These are phyloP conservation scores for Aspergillus pseudoterreus DNA, from an alignment of 2,329 filamentous ascomycete genomes.

Conservation along the genomic window DNA sequence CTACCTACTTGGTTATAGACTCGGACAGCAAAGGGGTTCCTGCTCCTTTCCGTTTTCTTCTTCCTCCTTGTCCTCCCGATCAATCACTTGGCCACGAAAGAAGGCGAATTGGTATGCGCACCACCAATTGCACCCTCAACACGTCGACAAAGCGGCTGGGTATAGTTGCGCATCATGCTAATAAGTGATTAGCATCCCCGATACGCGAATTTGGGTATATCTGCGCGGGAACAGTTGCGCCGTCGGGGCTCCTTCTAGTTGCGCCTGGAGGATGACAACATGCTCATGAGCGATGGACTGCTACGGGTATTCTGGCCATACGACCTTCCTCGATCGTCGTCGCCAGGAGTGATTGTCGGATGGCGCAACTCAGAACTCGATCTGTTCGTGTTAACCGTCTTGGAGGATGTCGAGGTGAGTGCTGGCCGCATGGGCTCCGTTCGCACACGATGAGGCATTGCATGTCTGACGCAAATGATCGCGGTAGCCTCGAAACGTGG, in stretches of 20 bases:
- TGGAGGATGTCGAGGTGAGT: conserved; percentile 85
- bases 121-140: conserved; percentile 1
- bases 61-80: conserved; percentile 79
- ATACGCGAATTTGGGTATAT: conserved; percentile 73
- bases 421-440: not conserved
- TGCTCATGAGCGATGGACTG: conserved; percentile 71
- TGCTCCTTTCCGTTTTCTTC: conserved; percentile 78
- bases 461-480: conserved; percentile 1
- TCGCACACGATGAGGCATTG: not conserved
- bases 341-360: conserved; percentile 83
- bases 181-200: conserved; percentile 68
- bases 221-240: conserved; percentile 90
- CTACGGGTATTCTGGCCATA: conserved; percentile 99
- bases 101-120: conserved; percentile 69
- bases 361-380: conserved; percentile 93
- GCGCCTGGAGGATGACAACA: conserved; percentile 51
- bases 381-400: conserved; percentile 80
- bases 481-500: conserved; percentile 68
- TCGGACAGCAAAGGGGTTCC: conserved; percentile 80
- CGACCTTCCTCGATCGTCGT: conserved; percentile 68
- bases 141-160: not conserved
- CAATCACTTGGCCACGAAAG: conserved; percentile 73
- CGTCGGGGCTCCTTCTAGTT: conserved; percentile 87
- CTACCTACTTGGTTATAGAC: conserved; percentile 51
- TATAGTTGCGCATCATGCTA: conserved; percentile 1